Evolutionary conservation across 345 rosid species (phyloP), one percentile per base, ranked within the genome.

Genomic region (Pugionium cornutum): DNA sequence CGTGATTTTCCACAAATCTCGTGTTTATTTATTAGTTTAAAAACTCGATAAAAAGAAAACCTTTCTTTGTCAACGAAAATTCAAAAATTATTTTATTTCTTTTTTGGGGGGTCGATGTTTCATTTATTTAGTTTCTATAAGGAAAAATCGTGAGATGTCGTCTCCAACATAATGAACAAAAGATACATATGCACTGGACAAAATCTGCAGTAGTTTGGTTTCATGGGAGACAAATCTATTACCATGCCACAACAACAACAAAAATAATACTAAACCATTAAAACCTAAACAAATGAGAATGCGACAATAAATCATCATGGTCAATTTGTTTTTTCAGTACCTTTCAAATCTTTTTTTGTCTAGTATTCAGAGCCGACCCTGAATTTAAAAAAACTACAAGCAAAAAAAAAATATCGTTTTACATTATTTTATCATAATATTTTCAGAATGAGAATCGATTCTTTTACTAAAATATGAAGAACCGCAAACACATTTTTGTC

Each of bases 141-240:
- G 26, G 2, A 35, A 37, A 45, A 61, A 32, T 4, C 4, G 37
- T 9, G 62, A 39, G 30, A 42, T 29, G 46, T 35, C 27, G 37
- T 50, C 7, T 63, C 68, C n/a, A 50, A 64, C 47, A 40, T 31
- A 37, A 64, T 41, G 30, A 53, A 51, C 40, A 50, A 7, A 50
- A 18, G 18, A 18, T 8, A 11, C 7, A 37, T 29, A 35, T 18
- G 35, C 56, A 62, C 44, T 33, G 26, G 49, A 46, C 25, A 44
- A 5, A 54, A 62, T 47, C 34, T 41, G 37, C 53, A 7, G 9
- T 64, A 18, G 42, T 52, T 64, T 32, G 25, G 69, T 64, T 64
- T 64, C 31, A 53, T 64, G 69, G 69, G 42, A 53, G 60, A 64
- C 69, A 52, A 64, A 64, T 64, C 52, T 52, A 64, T 52, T 64